Evolutionary conservation across 1,139 yeast species (phyloP).

Genomic region (Tardiomyces depauwii): DNA sequence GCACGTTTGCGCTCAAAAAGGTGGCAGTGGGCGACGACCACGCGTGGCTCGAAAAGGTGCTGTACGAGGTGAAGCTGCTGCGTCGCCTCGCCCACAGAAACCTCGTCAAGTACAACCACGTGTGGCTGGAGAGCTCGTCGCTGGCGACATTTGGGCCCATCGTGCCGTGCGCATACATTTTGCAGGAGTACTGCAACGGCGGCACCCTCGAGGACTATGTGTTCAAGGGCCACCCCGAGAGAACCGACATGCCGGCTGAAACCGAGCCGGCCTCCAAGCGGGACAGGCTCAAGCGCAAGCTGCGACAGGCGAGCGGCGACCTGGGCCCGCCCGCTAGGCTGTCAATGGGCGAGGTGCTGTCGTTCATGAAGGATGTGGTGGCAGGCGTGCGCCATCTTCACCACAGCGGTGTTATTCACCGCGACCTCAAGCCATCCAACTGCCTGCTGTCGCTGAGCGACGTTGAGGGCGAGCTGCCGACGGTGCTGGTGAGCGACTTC

Average conservation of each 20-base stretch:
- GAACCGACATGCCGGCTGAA: constrained; percentile 1
- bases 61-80: constrained; percentile 64
- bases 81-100: constrained; percentile 44
- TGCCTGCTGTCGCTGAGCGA: constrained; percentile 43
- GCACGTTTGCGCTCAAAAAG: constrained; percentile 73
- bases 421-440: constrained; percentile 84
- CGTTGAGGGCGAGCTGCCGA: constrained; percentile 36
- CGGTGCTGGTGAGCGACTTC: constrained; percentile 71
- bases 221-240: constrained; percentile 13
- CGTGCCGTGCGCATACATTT: constrained; percentile 73
- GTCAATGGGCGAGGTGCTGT: constrained; percentile 41
- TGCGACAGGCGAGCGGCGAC: constrained; percentile 6
- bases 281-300: constrained; percentile 6
- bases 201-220: constrained; percentile 74
- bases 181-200: constrained; percentile 82
- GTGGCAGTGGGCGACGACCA: constrained; percentile 74
- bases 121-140: constrained; percentile 74
- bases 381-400: constrained; percentile 67
- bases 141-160: constrained; percentile 44
- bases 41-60: constrained; percentile 53
- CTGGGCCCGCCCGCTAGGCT: constrained; percentile 20
- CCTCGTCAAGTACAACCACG: constrained; percentile 77
- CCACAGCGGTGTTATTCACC: constrained; percentile 61
- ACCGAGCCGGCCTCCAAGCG: constrained; percentile 4
- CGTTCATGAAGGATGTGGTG: constrained; percentile 55